These are phyloP conservation scores for Kodamaea jinghongensis DNA, from an alignment of 805 yeast genomes.

Conservation along the genomic window DNA sequence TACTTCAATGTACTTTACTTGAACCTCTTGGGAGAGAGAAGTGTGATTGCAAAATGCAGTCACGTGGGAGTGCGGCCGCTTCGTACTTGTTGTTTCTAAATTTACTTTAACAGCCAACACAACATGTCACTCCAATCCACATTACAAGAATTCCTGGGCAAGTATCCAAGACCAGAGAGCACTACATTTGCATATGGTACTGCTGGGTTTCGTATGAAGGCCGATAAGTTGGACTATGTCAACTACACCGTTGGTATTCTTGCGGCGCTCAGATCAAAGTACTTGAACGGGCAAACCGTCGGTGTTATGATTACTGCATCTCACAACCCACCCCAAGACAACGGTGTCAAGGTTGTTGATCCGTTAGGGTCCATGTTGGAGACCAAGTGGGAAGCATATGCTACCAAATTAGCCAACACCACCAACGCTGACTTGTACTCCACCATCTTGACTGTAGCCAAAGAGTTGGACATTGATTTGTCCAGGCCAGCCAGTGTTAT, in stretches of 20 bases:
- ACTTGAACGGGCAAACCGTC: slow-evolving; percentile 61
- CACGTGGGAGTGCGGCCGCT: background rate
- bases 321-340: slow-evolving; percentile 76
- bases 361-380: slow-evolving; percentile 90
- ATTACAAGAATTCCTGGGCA: slow-evolving; percentile 7
- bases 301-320: slow-evolving; percentile 98
- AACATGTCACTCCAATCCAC: slow-evolving; percentile 11
- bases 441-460: slow-evolving; percentile 37
- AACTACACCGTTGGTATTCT: slow-evolving; percentile 72
- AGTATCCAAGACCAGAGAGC: slow-evolving; percentile 45
- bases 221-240: slow-evolving; percentile 69
- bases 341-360: slow-evolving; percentile 71
- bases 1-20: no score
- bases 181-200: slow-evolving; percentile 76
- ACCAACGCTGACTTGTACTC: slow-evolving; percentile 41
- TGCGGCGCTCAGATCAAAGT: slow-evolving; percentile 80
- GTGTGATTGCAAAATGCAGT: no score
- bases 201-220: slow-evolving; percentile 89
- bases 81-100: background rate
- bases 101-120: slow-evolving; percentile 1
- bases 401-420: slow-evolving; percentile 78
- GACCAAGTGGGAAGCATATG: slow-evolving; percentile 77
- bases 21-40: no score
- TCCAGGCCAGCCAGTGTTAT: slow-evolving; percentile 46
- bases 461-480: slow-evolving; percentile 46